These are phyloP conservation scores for Berberis thunbergii DNA, from an alignment of 164 flowering plant genomes.

Conservation along the genomic window DNA sequence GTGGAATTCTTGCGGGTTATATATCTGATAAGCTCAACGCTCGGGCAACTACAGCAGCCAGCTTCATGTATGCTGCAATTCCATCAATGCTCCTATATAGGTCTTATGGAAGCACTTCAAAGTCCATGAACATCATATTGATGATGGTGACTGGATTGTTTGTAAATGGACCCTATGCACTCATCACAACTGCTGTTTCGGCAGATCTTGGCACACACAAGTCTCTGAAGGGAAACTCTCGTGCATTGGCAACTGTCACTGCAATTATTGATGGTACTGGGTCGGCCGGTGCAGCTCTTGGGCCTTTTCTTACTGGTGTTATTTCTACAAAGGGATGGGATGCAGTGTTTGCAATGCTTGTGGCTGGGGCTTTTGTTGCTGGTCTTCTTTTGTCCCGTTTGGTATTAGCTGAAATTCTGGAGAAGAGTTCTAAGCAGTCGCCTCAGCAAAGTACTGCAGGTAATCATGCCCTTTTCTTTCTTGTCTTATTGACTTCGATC, in stretches of 20 bases:
- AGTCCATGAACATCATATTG: constrained; percentile 41
- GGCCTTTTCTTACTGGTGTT: constrained; percentile 84
- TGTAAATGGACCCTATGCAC: constrained; percentile 89
- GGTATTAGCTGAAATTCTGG: constrained; percentile 46
- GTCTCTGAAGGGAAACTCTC: constrained; percentile 66
- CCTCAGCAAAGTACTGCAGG: constrained; percentile 32
- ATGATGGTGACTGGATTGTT: constrained; percentile 86
- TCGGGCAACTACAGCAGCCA: constrained; percentile 79
- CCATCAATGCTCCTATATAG: constrained; percentile 62
- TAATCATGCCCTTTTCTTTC: background rate
- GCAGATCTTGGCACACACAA: constrained; percentile 92
- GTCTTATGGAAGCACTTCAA: constrained; percentile 48
- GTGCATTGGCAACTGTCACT: constrained; percentile 90
- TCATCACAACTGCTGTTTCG: constrained; percentile 93
- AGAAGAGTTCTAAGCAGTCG: constrained; percentile 17
- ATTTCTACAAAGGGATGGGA: constrained; percentile 69
- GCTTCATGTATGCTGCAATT: constrained; percentile 65
- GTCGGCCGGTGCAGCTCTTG: constrained; percentile 79
- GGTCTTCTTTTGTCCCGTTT: constrained; percentile 59
- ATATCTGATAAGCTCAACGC: constrained; percentile 76
- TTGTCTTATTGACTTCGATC: background rate
- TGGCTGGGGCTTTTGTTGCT: constrained; percentile 51
- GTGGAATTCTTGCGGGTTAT: constrained; percentile 84
- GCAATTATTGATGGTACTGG: constrained; percentile 98
- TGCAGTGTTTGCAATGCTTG: constrained; percentile 69